Evolutionary conservation across 1,139 yeast species (phyloP).

Genomic region (Kurtzmaniella quercitrusa): DNA sequence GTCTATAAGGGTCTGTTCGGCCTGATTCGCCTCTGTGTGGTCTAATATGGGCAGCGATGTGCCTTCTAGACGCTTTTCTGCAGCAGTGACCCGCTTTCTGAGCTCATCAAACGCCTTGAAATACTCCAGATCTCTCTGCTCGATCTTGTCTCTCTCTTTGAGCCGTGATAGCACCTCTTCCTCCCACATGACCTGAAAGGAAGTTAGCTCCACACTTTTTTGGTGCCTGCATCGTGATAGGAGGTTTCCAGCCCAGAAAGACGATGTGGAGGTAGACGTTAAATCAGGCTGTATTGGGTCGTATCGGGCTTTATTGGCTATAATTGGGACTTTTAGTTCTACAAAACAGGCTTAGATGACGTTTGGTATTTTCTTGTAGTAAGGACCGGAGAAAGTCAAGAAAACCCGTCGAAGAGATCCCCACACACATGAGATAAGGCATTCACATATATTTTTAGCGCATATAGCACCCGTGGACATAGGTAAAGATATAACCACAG

Average conservation of each 20-base stretch:
- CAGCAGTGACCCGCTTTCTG: conserved; percentile 12
- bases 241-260: neutral
- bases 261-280: no score
- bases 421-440: no score
- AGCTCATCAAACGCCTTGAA: conserved; percentile 31
- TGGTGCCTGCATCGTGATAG: neutral
- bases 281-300: no score
- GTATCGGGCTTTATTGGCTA: no score
- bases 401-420: no score
- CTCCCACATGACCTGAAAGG: conserved; percentile 13
- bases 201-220: neutral
- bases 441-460: no score
- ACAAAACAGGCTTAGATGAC: no score
- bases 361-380: no score
- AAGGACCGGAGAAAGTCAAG: no score
- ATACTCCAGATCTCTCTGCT: conserved; percentile 28
- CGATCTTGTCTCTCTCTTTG: conserved; percentile 27
- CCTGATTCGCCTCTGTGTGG: neutral
- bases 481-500: no score
- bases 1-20: neutral
- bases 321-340: no score
- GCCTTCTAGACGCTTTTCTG: neutral
- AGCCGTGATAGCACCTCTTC: conserved; percentile 23
- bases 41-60: neutral
- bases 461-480: no score